phyloP scores from a whole-genome alignment of 1,139 yeast species.

The Wickerhamomyces sp. region DNA sequence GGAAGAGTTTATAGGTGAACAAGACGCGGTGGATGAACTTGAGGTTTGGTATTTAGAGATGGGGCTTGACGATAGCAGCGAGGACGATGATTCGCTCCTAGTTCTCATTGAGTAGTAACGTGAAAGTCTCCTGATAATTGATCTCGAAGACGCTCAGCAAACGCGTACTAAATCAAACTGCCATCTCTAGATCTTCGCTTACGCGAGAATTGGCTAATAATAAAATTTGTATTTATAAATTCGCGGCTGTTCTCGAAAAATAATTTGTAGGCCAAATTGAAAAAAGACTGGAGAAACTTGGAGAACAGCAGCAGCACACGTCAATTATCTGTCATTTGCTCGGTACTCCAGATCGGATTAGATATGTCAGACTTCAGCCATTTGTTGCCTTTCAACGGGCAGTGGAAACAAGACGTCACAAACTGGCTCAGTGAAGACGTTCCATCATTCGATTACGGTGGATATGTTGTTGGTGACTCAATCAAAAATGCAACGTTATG shows the following conservation, averaged over 20 bases:
- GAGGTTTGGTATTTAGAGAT: conserved; percentile 1
- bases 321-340: too few species aligned
- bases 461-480: conserved; percentile 84
- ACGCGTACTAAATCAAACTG: not conserved
- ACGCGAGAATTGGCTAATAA: too few species aligned
- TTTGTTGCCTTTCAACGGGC: conserved; percentile 67
- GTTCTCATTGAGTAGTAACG: too few species aligned
- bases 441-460: conserved; percentile 93
- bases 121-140: too few species aligned
- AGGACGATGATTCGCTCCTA: too few species aligned
- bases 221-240: too few species aligned
- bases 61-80: not conserved
- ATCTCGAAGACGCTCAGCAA: not conserved
- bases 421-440: conserved; percentile 81
- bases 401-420: conserved; percentile 76
- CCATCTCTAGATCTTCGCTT: too few species aligned
- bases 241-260: too few species aligned
- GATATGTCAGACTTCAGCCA: conserved; percentile 32
- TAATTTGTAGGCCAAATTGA: too few species aligned
- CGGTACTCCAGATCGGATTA: not conserved
- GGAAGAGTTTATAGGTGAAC: not conserved
- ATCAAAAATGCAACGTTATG: conserved; percentile 68
- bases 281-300: not conserved
- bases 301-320: not conserved
- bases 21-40: not conserved